phyloP scores from a whole-genome alignment of 352 stramenopile genomes.

The Phytophthora sojae region DNA sequence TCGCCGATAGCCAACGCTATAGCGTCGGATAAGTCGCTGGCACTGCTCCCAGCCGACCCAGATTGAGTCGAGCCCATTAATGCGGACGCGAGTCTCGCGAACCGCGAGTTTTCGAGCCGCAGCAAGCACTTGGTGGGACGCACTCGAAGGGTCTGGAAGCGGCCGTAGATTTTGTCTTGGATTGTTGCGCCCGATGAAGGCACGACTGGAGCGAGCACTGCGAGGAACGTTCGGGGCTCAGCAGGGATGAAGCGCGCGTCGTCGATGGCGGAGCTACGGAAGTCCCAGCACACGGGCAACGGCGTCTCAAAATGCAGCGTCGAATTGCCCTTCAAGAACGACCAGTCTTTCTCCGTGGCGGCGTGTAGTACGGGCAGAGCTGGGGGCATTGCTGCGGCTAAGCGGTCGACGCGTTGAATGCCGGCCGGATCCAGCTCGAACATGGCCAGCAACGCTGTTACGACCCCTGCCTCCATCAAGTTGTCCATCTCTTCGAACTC shows the following conservation, averaged over 20 bases:
- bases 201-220: slow-evolving; percentile 48
- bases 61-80: slow-evolving; percentile 13
- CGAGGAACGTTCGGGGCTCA: slow-evolving; percentile 68
- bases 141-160: slow-evolving; percentile 74
- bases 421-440: slow-evolving; percentile 73
- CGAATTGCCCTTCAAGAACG: slow-evolving; percentile 54
- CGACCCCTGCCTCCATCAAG: slow-evolving; percentile 75
- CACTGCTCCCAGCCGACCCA: slow-evolving; percentile 32
- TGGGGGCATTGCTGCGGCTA: slow-evolving; percentile 58
- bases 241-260: slow-evolving; percentile 73
- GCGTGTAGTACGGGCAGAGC: slow-evolving; percentile 51
- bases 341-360: slow-evolving; percentile 54
- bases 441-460: slow-evolving; percentile 79
- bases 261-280: slow-evolving; percentile 76
- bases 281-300: slow-evolving; percentile 71
- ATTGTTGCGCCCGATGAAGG: slow-evolving; percentile 54
- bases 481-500: slow-evolving; percentile 45
- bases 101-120: slow-evolving; percentile 61
- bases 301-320: slow-evolving; percentile 51
- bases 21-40: slow-evolving; percentile 41
- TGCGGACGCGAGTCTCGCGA: slow-evolving; percentile 40
- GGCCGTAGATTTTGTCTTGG: slow-evolving; percentile 79
- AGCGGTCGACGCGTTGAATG: slow-evolving; percentile 76
- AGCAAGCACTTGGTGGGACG: slow-evolving; percentile 68
- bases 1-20: slow-evolving; percentile 55